These are phyloP conservation scores for Yamadazyma mexicana DNA, from an alignment of 1,139 yeast genomes.

Conservation along the genomic window DNA sequence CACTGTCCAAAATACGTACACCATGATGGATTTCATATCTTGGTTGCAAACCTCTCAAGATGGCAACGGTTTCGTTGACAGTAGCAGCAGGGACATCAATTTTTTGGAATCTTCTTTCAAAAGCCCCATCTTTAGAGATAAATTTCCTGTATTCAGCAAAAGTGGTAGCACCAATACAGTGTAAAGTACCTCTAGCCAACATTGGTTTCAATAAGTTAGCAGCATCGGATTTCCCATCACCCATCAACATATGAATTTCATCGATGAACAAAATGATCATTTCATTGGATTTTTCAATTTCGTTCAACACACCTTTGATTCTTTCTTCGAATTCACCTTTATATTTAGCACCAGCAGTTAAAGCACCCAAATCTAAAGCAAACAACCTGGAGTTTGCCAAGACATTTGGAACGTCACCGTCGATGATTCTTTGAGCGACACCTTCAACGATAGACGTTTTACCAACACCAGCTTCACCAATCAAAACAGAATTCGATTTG, in stretches of 20 bases:
- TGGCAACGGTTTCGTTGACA: slow-evolving; percentile 89
- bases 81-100: slow-evolving; percentile 96
- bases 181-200: slow-evolving; percentile 93
- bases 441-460: slow-evolving; percentile 98
- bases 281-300: slow-evolving; percentile 83
- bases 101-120: slow-evolving; percentile 97
- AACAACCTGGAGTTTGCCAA: slow-evolving; percentile 77
- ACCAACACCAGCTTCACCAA: slow-evolving; percentile 99
- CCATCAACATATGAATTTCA: slow-evolving; percentile 99
- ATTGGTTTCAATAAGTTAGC: slow-evolving; percentile 96
- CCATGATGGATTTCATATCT: slow-evolving; percentile 98
- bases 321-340: slow-evolving; percentile 99
- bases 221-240: slow-evolving; percentile 92
- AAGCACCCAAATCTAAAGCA: slow-evolving; percentile 90
- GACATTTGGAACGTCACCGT: slow-evolving; percentile 90
- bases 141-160: slow-evolving; percentile 90
- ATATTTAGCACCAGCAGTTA: slow-evolving; percentile 97
- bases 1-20: slow-evolving; percentile 92
- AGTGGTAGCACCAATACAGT: slow-evolving; percentile 98
- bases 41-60: slow-evolving; percentile 93
- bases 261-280: slow-evolving; percentile 89
- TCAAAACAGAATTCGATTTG: slow-evolving; percentile 91
- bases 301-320: slow-evolving; percentile 91
- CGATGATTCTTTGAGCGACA: slow-evolving; percentile 95
- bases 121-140: slow-evolving; percentile 96